A percentile compares a stretch with the other conserved stretches of the same genome.
These are phyloP conservation scores for Salvia splendens DNA, from an alignment of 257 asterid species.

Conservation along the genomic window DNA sequence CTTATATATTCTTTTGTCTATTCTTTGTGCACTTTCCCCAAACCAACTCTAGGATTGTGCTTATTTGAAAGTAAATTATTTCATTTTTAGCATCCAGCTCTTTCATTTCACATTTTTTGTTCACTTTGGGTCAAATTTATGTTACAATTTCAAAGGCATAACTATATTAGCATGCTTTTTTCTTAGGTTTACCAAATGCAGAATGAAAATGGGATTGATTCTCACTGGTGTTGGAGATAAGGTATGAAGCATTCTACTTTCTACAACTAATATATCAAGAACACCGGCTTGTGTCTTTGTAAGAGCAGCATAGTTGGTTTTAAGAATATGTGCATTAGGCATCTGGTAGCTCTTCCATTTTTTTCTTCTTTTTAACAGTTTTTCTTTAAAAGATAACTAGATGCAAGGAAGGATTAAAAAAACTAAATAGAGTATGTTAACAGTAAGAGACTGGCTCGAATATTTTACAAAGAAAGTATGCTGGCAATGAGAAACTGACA, in stretches of 20 bases:
- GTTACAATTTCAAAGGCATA: background rate
- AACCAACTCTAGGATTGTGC: background rate
- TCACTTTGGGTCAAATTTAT: conserved; percentile 32
- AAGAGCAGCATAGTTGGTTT: background rate
- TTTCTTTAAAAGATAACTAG: background rate
- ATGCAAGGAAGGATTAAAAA: background rate
- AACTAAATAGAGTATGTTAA: background rate
- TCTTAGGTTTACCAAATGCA: conserved; percentile 74
- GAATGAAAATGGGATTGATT: conserved; percentile 85
- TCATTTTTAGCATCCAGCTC: background rate
- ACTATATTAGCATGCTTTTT: conserved; percentile 33
- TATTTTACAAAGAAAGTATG: too few species aligned
- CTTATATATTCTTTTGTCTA: background rate
- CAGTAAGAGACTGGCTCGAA: background rate
- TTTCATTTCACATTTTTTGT: conserved; percentile 8
- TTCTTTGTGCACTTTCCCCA: background rate
- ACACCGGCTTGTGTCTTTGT: background rate
- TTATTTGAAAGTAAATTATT: background rate
- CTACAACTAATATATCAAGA: background rate
- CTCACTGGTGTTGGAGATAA: conserved; percentile 97
- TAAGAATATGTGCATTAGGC: conserved; percentile 23
- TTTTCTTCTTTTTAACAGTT: background rate
- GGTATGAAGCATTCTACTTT: conserved; percentile 41
- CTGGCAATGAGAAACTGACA: background rate
- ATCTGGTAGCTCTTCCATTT: background rate